phyloP scores from a whole-genome alignment of 2,329 filamentous ascomycete species.

The Fusarium ambrosium region DNA sequence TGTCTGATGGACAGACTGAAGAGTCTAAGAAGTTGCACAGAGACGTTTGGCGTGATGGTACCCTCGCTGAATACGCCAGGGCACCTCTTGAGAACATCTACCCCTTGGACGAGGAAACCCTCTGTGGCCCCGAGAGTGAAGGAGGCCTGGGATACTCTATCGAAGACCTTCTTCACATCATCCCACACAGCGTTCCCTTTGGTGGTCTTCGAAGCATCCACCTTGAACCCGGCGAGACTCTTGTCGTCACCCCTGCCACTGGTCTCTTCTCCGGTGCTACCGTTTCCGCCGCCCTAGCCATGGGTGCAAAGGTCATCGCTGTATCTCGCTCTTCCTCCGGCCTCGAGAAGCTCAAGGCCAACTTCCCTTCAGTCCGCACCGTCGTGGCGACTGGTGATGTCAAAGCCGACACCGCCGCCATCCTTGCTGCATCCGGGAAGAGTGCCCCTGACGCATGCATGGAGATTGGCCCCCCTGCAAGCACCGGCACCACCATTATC shows the following conservation, averaged over 20 bases:
- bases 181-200: slow-evolving; percentile 55
- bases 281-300: slow-evolving; percentile 61
- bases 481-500: slow-evolving; percentile 55
- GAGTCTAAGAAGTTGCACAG: slow-evolving; percentile 45
- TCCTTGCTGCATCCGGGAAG: slow-evolving; percentile 43
- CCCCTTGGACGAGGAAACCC: slow-evolving; percentile 49
- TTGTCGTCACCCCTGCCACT: slow-evolving; percentile 64
- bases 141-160: slow-evolving; percentile 54
- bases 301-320: slow-evolving; percentile 67
- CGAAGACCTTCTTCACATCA: slow-evolving; percentile 55
- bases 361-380: slow-evolving; percentile 50
- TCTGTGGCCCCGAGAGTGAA: slow-evolving; percentile 37
- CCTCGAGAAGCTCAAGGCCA: slow-evolving; percentile 49
- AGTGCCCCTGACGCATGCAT: slow-evolving; percentile 59
- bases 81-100: slow-evolving; percentile 53
- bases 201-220: slow-evolving; percentile 60
- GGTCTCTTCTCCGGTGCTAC: slow-evolving; percentile 63
- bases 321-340: slow-evolving; percentile 59
- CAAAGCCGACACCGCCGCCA: slow-evolving; percentile 53
- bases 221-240: slow-evolving; percentile 61
- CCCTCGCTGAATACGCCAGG: slow-evolving; percentile 48
- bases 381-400: slow-evolving; percentile 58
- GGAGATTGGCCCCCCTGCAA: slow-evolving; percentile 59
- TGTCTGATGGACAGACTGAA: slow-evolving; percentile 47
- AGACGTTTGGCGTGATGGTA: slow-evolving; percentile 50